A percentile compares a stretch with the other conserved stretches of the same genome.
These are phyloP conservation scores for Sporothrix brunneoviolacea DNA, from an alignment of 2,329 filamentous ascomycete species.

Conservation along the genomic window DNA sequence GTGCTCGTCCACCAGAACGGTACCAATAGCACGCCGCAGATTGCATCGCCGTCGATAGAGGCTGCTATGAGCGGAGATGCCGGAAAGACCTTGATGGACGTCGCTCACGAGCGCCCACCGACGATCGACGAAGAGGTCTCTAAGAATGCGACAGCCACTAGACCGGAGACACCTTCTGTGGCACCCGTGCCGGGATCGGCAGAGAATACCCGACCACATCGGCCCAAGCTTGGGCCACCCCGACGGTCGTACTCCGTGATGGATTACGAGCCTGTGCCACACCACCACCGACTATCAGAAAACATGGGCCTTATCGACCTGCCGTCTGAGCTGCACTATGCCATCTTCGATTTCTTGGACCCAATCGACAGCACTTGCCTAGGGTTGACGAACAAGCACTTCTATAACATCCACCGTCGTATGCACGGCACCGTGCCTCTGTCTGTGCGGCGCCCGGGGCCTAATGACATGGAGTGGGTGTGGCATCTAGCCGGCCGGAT, in stretches of 20 bases:
- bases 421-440: constrained; percentile 52
- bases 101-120: constrained; percentile 9
- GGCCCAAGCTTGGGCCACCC: constrained; percentile 37
- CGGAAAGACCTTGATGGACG: neutral
- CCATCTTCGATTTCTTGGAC: constrained; percentile 56
- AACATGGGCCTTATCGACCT: constrained; percentile 44
- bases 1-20: constrained; percentile 12
- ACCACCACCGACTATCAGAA: constrained; percentile 41
- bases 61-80: neutral
- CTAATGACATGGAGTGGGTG: constrained; percentile 58
- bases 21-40: neutral
- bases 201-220: constrained; percentile 8
- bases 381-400: constrained; percentile 50
- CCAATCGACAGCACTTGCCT: constrained; percentile 58
- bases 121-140: constrained; percentile 14
- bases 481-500: constrained; percentile 47
- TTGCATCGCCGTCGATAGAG: neutral
- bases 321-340: constrained; percentile 53
- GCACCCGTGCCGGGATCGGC: neutral
- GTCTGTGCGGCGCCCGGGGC: constrained; percentile 49
- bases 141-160: too few species aligned
- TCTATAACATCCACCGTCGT: constrained; percentile 52
- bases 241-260: constrained; percentile 55
- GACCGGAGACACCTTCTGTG: neutral
- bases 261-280: constrained; percentile 49